Base-by-base conservation (phyloP, 2,329 filamentous ascomycete species). In the Paracoccidioides lutzii region DNA sequence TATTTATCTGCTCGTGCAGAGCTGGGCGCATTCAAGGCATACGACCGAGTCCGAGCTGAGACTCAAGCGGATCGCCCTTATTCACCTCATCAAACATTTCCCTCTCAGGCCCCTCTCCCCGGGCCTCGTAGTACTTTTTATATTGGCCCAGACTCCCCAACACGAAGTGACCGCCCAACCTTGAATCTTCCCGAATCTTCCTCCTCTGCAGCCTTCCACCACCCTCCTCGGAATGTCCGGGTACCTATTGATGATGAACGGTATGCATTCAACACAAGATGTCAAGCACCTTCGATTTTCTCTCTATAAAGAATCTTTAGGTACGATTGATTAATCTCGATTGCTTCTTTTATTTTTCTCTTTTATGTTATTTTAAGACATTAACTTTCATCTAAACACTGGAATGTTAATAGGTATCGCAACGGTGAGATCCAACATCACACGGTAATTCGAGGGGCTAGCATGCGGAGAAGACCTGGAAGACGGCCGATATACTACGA, bases 201-300 rank as follows among this genome's bases (percentile, higher is more conserved):
- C 42, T 41, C 61, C 42, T 41, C 61, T 22, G 22, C 22, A 37
- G 52, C 59, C 54, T 52, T 60, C 42, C 59, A 60, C 48, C 58
- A 62, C 33, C 55, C 59, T 35, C 55, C 59, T 53, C 54, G 56
- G 44, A n/a, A 4, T 22, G 54, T 53, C 28, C 59, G 55, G 35
- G 54, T 48, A 41, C 48, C 55, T 32, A 32, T 60, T 43, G 53
- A 61, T 33, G 45, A 55, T 59, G 50, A 58, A 62, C 63, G 63
- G 61, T 67, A 67, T 62, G 63, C 41, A 45, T 41, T 22, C 22
- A 22, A 22, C 1, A 22, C 22, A 22, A 22, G 1, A 22, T 2
- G 54, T 41, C 37, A 42, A 41, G 53, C 40, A 38, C 30, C 50
- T 12, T 37, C 52, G 43, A 38, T 35, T 43, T 30, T 2, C 5